Conservation (phyloP, 2,329 filamentous ascomycete species). For the Alternaria sp. region DNA sequence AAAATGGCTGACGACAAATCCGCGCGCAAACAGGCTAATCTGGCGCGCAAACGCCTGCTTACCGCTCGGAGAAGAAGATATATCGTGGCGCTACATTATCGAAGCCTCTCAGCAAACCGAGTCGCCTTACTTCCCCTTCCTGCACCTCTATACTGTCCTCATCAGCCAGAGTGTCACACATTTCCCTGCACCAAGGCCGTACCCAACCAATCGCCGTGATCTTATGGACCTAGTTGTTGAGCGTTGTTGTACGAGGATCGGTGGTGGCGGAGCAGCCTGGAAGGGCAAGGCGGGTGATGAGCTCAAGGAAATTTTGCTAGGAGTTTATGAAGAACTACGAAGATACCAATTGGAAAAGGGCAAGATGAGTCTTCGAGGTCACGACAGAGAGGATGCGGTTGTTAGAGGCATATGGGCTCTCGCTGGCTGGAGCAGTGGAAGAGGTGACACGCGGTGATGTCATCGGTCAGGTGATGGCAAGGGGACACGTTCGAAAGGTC, state of each 20-base stretch:
- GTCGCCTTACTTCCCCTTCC: slow-evolving; percentile 32
- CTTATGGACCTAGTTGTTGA: slow-evolving; percentile 40
- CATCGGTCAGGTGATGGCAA: neutral
- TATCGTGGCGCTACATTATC: slow-evolving; percentile 38
- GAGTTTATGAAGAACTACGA: slow-evolving; percentile 41
- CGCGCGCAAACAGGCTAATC: slow-evolving; percentile 34
- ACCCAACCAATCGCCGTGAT: slow-evolving; percentile 30
- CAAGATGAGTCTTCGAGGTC: slow-evolving; percentile 39
- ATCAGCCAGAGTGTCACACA: slow-evolving; percentile 43
- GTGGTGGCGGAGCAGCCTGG: slow-evolving; percentile 23
- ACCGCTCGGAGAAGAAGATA: slow-evolving; percentile 19
- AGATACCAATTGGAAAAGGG: slow-evolving; percentile 36
- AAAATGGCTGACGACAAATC: slow-evolving; percentile 34
- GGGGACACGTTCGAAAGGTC: neutral
- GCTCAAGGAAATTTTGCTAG: slow-evolving; percentile 37
- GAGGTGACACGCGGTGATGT: neutral
- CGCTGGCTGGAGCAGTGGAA: slow-evolving; percentile 27
- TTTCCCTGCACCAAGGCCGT: slow-evolving; percentile 13
- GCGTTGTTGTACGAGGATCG: slow-evolving; percentile 39
- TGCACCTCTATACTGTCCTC: slow-evolving; percentile 46
- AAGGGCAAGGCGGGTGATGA: slow-evolving; percentile 29
- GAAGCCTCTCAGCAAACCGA: slow-evolving; percentile 29
- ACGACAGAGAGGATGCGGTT: slow-evolving; percentile 36
- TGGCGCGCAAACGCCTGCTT: slow-evolving; percentile 45
- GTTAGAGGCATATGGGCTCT: slow-evolving; percentile 61